Evolutionary conservation across 75 land plant species (phyloP), one percentile per base, ranked within the genome.

Genomic region (Pseudotsuga menziesii): DNA sequence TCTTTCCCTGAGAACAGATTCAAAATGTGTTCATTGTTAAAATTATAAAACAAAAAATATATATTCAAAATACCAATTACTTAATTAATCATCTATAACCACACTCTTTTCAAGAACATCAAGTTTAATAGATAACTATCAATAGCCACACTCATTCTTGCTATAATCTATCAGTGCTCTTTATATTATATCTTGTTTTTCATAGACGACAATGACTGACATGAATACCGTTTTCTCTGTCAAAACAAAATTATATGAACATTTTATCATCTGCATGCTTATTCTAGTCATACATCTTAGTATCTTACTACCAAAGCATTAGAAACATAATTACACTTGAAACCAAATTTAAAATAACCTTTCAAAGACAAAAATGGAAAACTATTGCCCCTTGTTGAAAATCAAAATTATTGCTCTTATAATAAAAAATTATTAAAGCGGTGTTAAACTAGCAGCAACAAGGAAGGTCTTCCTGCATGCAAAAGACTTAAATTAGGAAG

Each of bases 1-100:
- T 97, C 75, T 94, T 86, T 23, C 89, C 81, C 98, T 91, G 92
- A 13, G 17, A 35, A 25, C 52, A 81, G 25, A 80, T n/a, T 69
- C 25, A n/a, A n/a, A n/a, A 69, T 8, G 8, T 48, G 54, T 48
- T 48, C 54, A 48, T 8, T 8, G 54, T 48, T 48, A 8, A 48
- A 48, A 48, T 48, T 48, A 48, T 48, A 48, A 9, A 48, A 48
- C 9, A 48, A 48, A 9, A 48, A 8, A 8, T 48, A 69, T 20
- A 6, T 26, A 0, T 70, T 26, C 72, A 70, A 26, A 54, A 52
- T n/a, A 35, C 26, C 29, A 54, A 39, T 17, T 70, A 17, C 15
- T 72, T n/a, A 72, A 72, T 3, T 72, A 52, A 72, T 52, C 13
- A 25, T 72, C 25, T n/a, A 22, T 20, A 72, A 19, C 22, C 17